phyloP scores from a whole-genome alignment of 139 green algal genomes.

The Volvox reticuliferus region DNA sequence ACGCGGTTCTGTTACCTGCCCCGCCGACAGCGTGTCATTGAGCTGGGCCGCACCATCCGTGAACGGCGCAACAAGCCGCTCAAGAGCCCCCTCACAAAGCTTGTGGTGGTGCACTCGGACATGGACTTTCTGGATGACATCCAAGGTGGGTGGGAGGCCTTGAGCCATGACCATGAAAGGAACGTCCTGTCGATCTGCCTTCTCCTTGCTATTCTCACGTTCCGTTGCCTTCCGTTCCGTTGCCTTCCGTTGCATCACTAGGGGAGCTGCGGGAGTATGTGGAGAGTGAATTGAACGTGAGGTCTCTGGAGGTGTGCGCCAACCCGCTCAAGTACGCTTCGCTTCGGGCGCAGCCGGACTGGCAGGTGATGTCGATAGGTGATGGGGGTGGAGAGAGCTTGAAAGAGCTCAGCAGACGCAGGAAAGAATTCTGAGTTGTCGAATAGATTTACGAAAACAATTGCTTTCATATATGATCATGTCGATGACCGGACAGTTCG shows the following conservation, averaged over 20 bases:
- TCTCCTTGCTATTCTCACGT: not conserved
- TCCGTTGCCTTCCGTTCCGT: too few species aligned
- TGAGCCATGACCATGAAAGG: too few species aligned
- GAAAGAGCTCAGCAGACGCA: too few species aligned
- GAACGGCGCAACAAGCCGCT: conserved; percentile 84
- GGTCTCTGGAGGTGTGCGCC: conserved; percentile 76
- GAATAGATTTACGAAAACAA: too few species aligned
- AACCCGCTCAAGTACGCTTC: conserved; percentile 84
- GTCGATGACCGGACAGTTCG: too few species aligned
- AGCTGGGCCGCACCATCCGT: conserved; percentile 89
- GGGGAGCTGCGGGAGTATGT: conserved; percentile 92
- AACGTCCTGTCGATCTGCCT: not conserved
- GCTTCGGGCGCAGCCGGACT: conserved; percentile 90
- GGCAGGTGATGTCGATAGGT: conserved; percentile 45
- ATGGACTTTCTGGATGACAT: conserved; percentile 89
- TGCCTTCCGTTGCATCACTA: conserved; percentile 39
- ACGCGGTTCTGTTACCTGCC: too few species aligned
- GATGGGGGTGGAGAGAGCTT: not conserved
- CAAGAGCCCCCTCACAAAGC: conserved; percentile 86
- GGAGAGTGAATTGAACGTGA: conserved; percentile 93
- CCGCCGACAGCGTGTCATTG: conserved; percentile 78
- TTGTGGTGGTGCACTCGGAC: conserved; percentile 91
- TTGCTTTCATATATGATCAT: too few species aligned
- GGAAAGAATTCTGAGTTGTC: too few species aligned
- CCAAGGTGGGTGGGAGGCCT: conserved; percentile 58